Percentiles rank a stretch among this genome's conserved stretches.
Evolutionary conservation across 2,329 filamentous ascomycete genomes (phyloP).

Genomic region (Neurospora sp.): DNA sequence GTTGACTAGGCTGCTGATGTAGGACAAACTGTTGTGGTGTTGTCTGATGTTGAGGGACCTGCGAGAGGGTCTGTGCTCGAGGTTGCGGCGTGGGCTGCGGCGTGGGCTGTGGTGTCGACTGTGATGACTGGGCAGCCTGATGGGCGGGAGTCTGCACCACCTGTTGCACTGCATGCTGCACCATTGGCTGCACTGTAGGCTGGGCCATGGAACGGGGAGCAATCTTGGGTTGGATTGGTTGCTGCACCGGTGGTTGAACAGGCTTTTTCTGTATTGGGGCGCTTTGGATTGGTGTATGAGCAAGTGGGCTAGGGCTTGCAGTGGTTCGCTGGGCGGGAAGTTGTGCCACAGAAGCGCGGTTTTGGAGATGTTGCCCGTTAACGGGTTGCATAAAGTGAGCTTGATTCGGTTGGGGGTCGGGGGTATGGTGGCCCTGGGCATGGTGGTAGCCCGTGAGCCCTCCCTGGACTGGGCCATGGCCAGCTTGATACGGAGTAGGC

Average conservation of each 20-base stretch:
- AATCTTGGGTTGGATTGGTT: neutral
- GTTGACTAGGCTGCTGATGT: constrained; percentile 13
- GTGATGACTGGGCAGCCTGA: constrained; percentile 15
- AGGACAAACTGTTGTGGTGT: constrained; percentile 2
- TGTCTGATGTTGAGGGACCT: constrained; percentile 8
- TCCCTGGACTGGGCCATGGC: constrained; percentile 1
- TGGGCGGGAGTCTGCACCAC: constrained; percentile 12
- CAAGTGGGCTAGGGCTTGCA: constrained; percentile 6
- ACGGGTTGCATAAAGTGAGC: constrained; percentile 7
- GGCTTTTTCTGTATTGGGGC: constrained; percentile 3
- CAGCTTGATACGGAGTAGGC: constrained; percentile 6
- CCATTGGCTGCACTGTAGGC: neutral
- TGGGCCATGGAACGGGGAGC: neutral
- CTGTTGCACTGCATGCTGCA: constrained; percentile 14
- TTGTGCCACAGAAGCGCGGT: constrained; percentile 6
- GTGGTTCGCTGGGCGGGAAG: constrained; percentile 1
- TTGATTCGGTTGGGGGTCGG: neutral
- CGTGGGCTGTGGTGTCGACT: constrained; percentile 14
- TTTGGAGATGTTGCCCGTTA: constrained; percentile 11
- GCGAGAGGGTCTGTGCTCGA: constrained; percentile 8
- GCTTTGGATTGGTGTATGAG: constrained; percentile 7
- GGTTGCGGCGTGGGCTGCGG: constrained; percentile 19
- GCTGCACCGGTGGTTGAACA: neutral
- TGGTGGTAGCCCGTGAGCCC: neutral
- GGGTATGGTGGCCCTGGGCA: neutral